Evolutionary conservation across 345 rosid species (phyloP), one percentile per base, ranked within the genome.

Genomic region (Sisymbrium irio): DNA sequence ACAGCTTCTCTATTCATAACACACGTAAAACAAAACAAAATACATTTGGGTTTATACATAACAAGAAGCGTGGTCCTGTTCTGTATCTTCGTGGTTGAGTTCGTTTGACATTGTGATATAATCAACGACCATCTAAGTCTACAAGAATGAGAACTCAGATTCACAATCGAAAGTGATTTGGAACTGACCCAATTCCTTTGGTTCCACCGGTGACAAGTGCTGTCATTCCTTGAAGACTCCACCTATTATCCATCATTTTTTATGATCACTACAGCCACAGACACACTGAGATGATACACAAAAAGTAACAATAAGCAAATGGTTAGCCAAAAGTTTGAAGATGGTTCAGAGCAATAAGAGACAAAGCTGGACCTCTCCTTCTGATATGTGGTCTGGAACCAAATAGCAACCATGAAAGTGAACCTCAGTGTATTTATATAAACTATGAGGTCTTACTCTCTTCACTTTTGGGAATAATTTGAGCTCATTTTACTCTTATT

Each of bases 191-290:
- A 8, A 71, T 49, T 18, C 68, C 45, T 50, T 62, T 62, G 40
- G 69, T 27, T 18, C 69, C 69, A 6, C 76, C 55, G 6, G 76
- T 53, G 27, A 72, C 76, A 13, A 72, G 76, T 28, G 70, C 63
- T 17, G 8, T 72, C 69, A 62, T 50, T 15, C 76, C 63, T 63
- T 12, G 55, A 62, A 72, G 76, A 51, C 53, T 61, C 69, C 76
- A 72, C 25, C 54, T 54, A 17, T 37, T 53, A 25, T 53, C 62
- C 57, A 51, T 51, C 35, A 6, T 6, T 25, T n/a, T 50, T 13
- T 49, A 45, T 45, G 55, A 9, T n/a, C 7, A 49, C 55, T 49
- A 25, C 30, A 49, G 6, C 13, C 54, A 3, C 1, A 20, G 30
- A 49, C 28, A 44, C 54, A 49, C 13, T 49, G 27, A 18, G 53